Conservation (phyloP, 2,329 filamentous ascomycete species). For the Claviceps cyperi region DNA sequence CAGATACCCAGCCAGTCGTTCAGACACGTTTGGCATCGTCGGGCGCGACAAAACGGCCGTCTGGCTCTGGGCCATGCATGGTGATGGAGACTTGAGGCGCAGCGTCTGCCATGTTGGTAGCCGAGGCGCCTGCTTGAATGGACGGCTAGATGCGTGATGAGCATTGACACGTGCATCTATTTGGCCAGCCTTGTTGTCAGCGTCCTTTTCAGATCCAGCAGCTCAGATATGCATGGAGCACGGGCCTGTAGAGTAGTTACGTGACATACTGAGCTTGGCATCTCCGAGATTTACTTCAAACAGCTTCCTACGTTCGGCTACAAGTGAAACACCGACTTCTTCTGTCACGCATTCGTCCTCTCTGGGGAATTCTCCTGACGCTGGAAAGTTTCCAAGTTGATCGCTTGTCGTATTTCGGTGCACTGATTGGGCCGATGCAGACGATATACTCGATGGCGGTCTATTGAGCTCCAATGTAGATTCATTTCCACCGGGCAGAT, state of each 20-base stretch:
- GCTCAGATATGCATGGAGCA: neutral
- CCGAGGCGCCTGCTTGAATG: neutral
- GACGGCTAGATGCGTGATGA: neutral
- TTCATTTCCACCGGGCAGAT: neutral
- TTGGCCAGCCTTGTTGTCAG: neutral
- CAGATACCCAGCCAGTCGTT: conserved; percentile 4
- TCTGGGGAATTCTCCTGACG: neutral
- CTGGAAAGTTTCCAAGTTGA: neutral
- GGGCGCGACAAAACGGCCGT: conserved; percentile 5
- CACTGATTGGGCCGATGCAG: neutral
- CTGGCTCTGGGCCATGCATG: conserved; percentile 4
- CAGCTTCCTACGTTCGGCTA: conserved; percentile 12
- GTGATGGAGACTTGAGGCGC: conserved; percentile 1
- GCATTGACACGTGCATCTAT: neutral
- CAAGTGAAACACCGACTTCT: conserved; percentile 6
- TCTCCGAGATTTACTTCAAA: conserved; percentile 10
- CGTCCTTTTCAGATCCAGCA: neutral
- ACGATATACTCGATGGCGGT: neutral
- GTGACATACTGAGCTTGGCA: neutral
- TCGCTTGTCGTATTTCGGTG: neutral
- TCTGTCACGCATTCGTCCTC: neutral
- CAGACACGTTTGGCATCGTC: neutral
- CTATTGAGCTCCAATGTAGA: conserved; percentile 1
- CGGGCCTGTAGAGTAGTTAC: neutral
- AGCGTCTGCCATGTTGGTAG: neutral